These are phyloP conservation scores for Tetradesmus obliquus DNA, from an alignment of 139 green algal species.

Conservation along the genomic window DNA sequence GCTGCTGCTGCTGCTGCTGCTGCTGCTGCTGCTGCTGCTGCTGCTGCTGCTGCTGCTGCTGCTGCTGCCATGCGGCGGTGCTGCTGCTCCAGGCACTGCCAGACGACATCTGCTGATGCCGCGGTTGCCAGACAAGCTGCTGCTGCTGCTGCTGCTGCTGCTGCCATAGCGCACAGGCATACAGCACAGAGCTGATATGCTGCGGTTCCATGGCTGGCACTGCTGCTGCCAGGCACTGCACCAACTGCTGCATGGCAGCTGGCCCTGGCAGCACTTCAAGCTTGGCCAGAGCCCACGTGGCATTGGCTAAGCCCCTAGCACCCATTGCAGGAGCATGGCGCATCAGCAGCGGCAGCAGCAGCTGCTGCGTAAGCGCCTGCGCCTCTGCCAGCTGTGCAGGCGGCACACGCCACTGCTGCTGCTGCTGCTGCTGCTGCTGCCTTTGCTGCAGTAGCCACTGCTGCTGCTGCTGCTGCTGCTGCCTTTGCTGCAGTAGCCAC, in stretches of 20 bases:
- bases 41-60: too few species aligned
- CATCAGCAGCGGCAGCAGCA: constrained; percentile 22
- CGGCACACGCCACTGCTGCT: not conserved
- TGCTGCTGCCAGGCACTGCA: not conserved
- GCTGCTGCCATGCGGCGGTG: not conserved
- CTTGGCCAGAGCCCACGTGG: constrained; percentile 36
- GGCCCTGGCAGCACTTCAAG: not conserved
- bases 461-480: constrained; percentile 2
- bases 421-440: too few species aligned
- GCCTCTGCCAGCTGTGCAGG: not conserved
- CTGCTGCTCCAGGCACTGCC: not conserved
- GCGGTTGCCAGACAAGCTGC: not conserved
- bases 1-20: too few species aligned
- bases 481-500: too few species aligned
- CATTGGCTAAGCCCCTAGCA: constrained; percentile 26
- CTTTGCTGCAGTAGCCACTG: too few species aligned
- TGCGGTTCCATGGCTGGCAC: constrained; percentile 13
- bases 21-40: too few species aligned
- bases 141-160: not conserved
- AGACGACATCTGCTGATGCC: not conserved
- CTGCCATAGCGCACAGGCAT: not conserved
- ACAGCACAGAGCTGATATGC: constrained; percentile 30
- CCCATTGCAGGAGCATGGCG: not conserved
- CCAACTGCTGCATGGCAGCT: not conserved
- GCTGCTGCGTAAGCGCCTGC: not conserved